Percentiles rank a stretch among this genome's conserved stretches.
Evolutionary conservation across 208 protist genomes (phyloP).

Genomic region (Phytomonas francai): DNA sequence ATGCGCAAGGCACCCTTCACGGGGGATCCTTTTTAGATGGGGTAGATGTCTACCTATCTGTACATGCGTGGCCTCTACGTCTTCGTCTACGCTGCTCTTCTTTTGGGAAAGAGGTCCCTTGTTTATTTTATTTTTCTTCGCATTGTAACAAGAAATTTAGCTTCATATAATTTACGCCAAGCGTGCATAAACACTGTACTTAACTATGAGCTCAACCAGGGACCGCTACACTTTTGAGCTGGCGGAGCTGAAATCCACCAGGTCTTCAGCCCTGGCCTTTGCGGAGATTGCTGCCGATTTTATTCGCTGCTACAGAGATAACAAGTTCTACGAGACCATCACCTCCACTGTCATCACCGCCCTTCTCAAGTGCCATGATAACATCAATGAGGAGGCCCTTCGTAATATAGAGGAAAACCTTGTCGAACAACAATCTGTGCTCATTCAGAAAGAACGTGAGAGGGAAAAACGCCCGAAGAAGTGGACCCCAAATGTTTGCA

Average conservation of each 20-base stretch:
- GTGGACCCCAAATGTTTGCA: conserved; percentile 13
- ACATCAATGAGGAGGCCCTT: conserved; percentile 29
- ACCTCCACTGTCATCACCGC: conserved; percentile 34
- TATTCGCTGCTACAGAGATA: conserved; percentile 36
- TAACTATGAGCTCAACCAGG: conserved; percentile 19
- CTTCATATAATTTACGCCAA: not conserved
- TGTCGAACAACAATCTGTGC: conserved; percentile 34
- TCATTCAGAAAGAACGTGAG: conserved; percentile 58
- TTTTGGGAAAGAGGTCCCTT: not conserved
- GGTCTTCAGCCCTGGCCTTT: conserved; percentile 44
- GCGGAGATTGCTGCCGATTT: conserved; percentile 57
- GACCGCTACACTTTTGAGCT: conserved; percentile 76
- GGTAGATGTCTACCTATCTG: not conserved
- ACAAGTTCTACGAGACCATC: conserved; percentile 50
- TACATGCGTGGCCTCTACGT: not conserved
- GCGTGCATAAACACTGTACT: not conserved
- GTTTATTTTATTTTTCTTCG: conserved; percentile 1
- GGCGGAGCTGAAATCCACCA: conserved; percentile 49
- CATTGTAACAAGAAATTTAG: not conserved
- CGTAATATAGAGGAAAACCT: conserved; percentile 35
- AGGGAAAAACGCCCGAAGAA: conserved; percentile 57
- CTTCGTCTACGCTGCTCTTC: not conserved
- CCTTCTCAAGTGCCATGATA: conserved; percentile 25
- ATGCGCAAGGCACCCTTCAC: not conserved
- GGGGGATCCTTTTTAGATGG: not conserved